Percentiles rank a stretch among this genome's conserved stretches.
phyloP scores from a whole-genome alignment of 306 rosid genomes.

The Betula pendula region DNA sequence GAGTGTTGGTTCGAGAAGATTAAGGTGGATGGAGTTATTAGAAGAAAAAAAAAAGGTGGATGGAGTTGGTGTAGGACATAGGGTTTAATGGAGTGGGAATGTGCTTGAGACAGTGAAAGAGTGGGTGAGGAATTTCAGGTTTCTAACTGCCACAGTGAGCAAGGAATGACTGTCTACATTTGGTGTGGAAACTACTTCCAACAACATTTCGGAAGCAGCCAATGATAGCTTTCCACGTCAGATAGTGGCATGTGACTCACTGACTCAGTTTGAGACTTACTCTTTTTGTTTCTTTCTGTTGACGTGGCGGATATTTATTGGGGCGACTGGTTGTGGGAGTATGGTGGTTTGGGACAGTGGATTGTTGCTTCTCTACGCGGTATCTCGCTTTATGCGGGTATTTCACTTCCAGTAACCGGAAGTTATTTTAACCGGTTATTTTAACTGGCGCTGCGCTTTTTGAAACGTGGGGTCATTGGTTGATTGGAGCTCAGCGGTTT shows the following conservation, averaged over 20 bases:
- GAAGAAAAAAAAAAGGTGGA: too few species aligned
- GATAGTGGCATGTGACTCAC: not conserved
- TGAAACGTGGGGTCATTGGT: not conserved
- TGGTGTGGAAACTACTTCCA: not conserved
- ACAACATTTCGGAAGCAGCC: not conserved
- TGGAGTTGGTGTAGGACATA: conserved; percentile 31
- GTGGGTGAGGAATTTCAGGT: conserved; percentile 27
- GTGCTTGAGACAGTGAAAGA: not conserved
- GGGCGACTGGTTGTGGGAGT: not conserved
- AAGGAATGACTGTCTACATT: not conserved
- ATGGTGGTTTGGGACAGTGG: not conserved
- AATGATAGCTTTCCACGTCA: not conserved
- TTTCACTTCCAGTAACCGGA: conserved; percentile 3
- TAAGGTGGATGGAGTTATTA: conserved; percentile 17
- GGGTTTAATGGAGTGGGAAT: conserved; percentile 33
- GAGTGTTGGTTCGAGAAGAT: not conserved
- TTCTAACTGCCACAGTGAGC: conserved; percentile 37
- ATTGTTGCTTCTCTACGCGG: conserved; percentile 5
- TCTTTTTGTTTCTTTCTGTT: not conserved
- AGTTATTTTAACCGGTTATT: conserved; percentile 4
- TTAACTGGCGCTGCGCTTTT: not conserved
- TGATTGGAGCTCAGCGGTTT: too few species aligned
- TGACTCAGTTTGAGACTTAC: too few species aligned
- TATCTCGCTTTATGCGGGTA: not conserved
- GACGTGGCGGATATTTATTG: conserved; percentile 3